These are phyloP conservation scores for Waltergamsia citrina DNA, from an alignment of 2,329 filamentous ascomycete genomes.

Conservation along the genomic window DNA sequence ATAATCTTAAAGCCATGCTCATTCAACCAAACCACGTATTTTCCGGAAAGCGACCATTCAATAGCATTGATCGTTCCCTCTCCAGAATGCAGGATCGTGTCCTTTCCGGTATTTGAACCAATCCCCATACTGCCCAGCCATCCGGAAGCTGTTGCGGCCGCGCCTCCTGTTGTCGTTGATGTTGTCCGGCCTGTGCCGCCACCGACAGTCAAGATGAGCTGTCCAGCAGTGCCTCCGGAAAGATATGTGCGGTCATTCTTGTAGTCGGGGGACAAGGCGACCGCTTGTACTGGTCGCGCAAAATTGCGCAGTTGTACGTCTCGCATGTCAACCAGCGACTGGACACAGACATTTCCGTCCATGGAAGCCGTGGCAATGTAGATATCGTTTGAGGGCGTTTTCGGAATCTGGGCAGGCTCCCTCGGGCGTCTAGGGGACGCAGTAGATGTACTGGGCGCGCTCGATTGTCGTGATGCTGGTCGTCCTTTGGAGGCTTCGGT, in stretches of 20 bases:
- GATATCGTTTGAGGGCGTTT: conserved; percentile 79
- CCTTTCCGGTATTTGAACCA: conserved; percentile 68
- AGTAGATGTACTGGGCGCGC: conserved; percentile 38
- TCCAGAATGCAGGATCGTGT: conserved; percentile 80
- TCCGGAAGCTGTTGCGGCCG: conserved; percentile 73
- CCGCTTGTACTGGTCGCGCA: conserved; percentile 81
- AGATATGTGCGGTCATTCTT: conserved; percentile 82
- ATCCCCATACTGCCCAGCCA: conserved; percentile 89
- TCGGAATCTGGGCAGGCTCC: conserved; percentile 50
- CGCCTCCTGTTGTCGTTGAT: conserved; percentile 77
- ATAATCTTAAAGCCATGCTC: conserved; percentile 98
- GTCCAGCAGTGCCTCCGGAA: conserved; percentile 82
- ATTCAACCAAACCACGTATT: conserved; percentile 91
- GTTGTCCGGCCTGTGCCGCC: conserved; percentile 74
- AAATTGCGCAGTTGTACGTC: conserved; percentile 92
- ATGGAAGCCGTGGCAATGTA: conserved; percentile 90
- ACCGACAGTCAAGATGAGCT: conserved; percentile 76
- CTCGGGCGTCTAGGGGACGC: conserved; percentile 40
- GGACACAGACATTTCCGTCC: conserved; percentile 90
- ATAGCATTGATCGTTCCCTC: conserved; percentile 88
- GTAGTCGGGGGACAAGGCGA: conserved; percentile 91
- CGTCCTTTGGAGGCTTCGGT: conserved; percentile 23
- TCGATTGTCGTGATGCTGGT: conserved; percentile 17
- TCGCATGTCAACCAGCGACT: conserved; percentile 76
- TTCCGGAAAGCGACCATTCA: conserved; percentile 89